Evolutionary conservation across 78 protist genomes (phyloP), one percentile per base, ranked within the genome.

Genomic region (Speleostelium caveatum): DNA sequence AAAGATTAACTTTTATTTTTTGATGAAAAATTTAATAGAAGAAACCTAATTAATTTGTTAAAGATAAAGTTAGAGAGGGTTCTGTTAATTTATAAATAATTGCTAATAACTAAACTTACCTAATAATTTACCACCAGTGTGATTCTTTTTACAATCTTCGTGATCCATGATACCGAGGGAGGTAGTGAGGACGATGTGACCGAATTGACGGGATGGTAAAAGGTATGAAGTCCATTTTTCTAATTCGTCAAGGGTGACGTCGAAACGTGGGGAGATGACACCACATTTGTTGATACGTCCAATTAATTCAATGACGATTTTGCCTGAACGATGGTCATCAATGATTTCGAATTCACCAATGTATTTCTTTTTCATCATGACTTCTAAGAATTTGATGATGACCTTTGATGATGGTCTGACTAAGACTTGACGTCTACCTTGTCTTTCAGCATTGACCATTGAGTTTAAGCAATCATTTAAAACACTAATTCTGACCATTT

Each of bases 211-310:
- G 42, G 99, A 95, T 45, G 99, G 99, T 35, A 99, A 96, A 33
- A 99, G 96, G 86, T 94, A 86, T 77, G 36, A 49, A 32, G 95
- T 75, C 99, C 99, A 97, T 33, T 73, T 75, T 42, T 86, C 96
- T 72, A 94, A 19, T 59, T 94, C 87, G 71, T 67, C 49, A 73
- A 86, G 39, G 51, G 68, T 41, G 38, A 98, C 90, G 16, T 69
- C 90, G 90, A 95, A 99, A 74, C 99, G 98, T 49, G 99, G 99
- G 55, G 97, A 93, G 95, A 98, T 98, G 87, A 98, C 99, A 10
- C 99, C 99, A 93, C 99, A 95, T 98, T 99, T 99, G 99, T 99
- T 99, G 93, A 99, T 59, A 86, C 99, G 99, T 19, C 99, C 99
- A 89, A 93, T 94, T 49, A 99, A 97, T 67, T 98, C 95, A 53